Conservation (phyloP, 2,329 filamentous ascomycete genomes). For the Fusarium chuoi region DNA sequence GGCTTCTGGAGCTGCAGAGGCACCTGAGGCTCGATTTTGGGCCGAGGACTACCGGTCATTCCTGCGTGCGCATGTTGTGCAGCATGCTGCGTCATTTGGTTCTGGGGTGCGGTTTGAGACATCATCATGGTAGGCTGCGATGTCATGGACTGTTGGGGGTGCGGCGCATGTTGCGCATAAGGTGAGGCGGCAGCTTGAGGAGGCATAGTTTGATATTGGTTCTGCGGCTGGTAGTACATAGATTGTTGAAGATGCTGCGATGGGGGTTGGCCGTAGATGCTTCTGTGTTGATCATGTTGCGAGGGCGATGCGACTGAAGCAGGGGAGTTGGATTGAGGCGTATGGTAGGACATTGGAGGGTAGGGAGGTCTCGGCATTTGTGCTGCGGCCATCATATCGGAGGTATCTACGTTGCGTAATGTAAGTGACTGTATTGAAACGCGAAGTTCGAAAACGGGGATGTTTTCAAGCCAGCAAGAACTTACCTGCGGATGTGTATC, state of each 20-base stretch:
- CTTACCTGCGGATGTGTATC: slow-evolving; percentile 89
- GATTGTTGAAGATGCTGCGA: slow-evolving; percentile 82
- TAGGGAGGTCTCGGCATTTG: slow-evolving; percentile 81
- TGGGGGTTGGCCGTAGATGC: slow-evolving; percentile 82
- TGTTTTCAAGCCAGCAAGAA: slow-evolving; percentile 35
- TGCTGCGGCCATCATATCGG: slow-evolving; percentile 74
- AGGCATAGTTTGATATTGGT: slow-evolving; percentile 74
- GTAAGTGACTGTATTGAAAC: slow-evolving; percentile 35
- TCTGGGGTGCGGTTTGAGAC: slow-evolving; percentile 68
- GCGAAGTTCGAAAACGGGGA: neutral
- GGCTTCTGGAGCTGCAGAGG: slow-evolving; percentile 70
- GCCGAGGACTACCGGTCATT: slow-evolving; percentile 70
- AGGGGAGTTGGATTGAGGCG: slow-evolving; percentile 93
- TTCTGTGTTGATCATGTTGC: slow-evolving; percentile 87
- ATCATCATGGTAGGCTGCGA: slow-evolving; percentile 75
- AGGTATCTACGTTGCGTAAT: slow-evolving; percentile 57
- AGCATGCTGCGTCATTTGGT: slow-evolving; percentile 68
- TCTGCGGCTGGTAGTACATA: slow-evolving; percentile 78
- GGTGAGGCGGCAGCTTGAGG: slow-evolving; percentile 69
- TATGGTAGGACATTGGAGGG: slow-evolving; percentile 90
- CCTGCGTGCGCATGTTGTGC: slow-evolving; percentile 64
- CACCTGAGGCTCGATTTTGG: slow-evolving; percentile 72
- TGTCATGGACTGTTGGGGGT: slow-evolving; percentile 66
- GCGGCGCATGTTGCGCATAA: slow-evolving; percentile 68
- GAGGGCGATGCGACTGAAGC: slow-evolving; percentile 92